Percentiles rank a stretch among this genome's conserved stretches.
phyloP scores from a whole-genome alignment of 2,329 filamentous ascomycete genomes.

The Scedosporium apiospermum region DNA sequence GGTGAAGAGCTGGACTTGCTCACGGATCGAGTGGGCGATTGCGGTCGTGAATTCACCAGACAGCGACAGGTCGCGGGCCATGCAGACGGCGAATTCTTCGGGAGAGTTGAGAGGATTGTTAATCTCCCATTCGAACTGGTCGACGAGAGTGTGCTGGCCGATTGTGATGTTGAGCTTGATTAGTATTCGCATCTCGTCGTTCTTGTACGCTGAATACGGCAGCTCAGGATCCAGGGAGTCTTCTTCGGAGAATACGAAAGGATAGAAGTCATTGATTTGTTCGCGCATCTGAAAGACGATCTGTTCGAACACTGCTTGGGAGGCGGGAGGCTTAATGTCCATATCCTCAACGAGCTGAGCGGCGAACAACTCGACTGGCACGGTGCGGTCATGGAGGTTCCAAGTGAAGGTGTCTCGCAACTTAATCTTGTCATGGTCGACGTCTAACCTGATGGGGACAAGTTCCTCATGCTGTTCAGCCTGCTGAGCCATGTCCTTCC shows the following conservation, averaged over 20 bases:
- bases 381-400: conserved; percentile 88
- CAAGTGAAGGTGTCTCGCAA: conserved; percentile 96
- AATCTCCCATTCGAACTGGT: conserved; percentile 99
- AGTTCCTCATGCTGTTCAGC: conserved; percentile 87
- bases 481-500: conserved; percentile 75
- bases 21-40: conserved; percentile 94
- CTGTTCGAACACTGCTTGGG: conserved; percentile 52
- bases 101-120: conserved; percentile 91
- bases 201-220: conserved; percentile 91
- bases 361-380: conserved; percentile 73
- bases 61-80: conserved; percentile 82
- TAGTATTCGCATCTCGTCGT: conserved; percentile 95
- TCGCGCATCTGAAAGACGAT: conserved; percentile 67
- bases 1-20: conserved; percentile 90
- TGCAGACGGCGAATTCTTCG: conserved; percentile 84
- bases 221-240: conserved; percentile 82
- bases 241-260: conserved; percentile 81
- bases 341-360: conserved; percentile 88
- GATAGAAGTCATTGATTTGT: conserved; percentile 87
- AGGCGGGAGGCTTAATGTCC: conserved; percentile 63
- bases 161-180: conserved; percentile 98
- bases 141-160: conserved; percentile 83
- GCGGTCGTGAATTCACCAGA: conserved; percentile 95
- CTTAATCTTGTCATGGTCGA: conserved; percentile 92
- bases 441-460: conserved; percentile 82